Evolutionary conservation across 768 basidiomycete species (phyloP).

Genomic region (Lentinula sp.): DNA sequence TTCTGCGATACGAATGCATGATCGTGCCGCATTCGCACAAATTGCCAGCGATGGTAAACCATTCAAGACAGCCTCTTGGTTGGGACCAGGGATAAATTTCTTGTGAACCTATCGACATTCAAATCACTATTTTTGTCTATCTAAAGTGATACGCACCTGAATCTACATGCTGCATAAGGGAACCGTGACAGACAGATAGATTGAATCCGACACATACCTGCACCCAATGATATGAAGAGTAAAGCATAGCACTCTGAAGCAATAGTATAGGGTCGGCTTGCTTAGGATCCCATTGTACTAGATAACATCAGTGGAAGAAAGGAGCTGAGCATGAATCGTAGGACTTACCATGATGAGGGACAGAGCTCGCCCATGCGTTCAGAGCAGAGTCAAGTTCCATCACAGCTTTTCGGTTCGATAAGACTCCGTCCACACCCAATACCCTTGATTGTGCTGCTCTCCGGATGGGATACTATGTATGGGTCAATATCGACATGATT

Average conservation of each 20-base stretch:
- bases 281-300: conserved; percentile 32
- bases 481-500: neutral
- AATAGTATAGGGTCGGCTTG: conserved; percentile 21
- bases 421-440: neutral
- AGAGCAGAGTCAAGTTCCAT: conserved; percentile 29
- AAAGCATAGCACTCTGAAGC: conserved; percentile 23
- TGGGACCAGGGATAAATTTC: conserved; percentile 29
- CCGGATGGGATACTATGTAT: neutral
- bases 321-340: neutral
- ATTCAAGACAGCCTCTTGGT: conserved; percentile 18
- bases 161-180: conserved; percentile 38
- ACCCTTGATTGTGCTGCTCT: neutral
- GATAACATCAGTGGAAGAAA: neutral
- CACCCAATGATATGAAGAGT: conserved; percentile 28
- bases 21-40: conserved; percentile 33
- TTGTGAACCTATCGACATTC: conserved; percentile 17
- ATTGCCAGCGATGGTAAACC: conserved; percentile 33
- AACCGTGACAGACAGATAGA: conserved; percentile 44
- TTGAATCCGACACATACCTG: neutral
- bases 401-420: neutral
- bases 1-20: conserved; percentile 16
- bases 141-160: conserved; percentile 45
- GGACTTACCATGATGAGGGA: conserved; percentile 36
- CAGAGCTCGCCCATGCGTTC: conserved; percentile 52
- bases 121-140: neutral